Base-by-base conservation (phyloP, 805 yeast species). In the Myxozyma geophila region DNA sequence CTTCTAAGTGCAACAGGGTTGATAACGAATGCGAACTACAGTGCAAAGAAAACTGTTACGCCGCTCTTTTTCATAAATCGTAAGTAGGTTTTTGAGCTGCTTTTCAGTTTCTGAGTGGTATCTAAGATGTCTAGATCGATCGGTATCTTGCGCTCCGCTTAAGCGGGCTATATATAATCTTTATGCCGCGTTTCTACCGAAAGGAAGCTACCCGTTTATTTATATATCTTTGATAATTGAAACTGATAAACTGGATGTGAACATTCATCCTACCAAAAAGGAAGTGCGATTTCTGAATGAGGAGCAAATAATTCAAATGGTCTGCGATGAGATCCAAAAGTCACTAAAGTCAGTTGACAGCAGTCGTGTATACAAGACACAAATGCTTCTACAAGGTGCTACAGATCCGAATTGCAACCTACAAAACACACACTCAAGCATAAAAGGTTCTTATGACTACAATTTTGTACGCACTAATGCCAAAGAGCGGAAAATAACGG, bases 241-340 rank as follows among this genome's bases (percentile, higher is more conserved):
- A 23, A 89, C 97, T 0, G 77, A 76, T 40, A 86, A 87, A 64
- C 81, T 95, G 7, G 99, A 95, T 74, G 98, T 95, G 15, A 95
- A 95, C 73, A 87, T 95, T 13, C 99, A 95, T 73, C 99, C 99
- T 0, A 93, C 98, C 0, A 95, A 95, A 70, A 82, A 93, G 63
- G 98, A 93, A 71, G 98, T 95, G 1, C 75, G 96, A 49, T 92
- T 95, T 73, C 77, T 95, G 41, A 76, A 85, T 73, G 98, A 95
- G 70, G 95, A 88, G 51, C 98, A 92, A 72, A 91, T 95, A 21
- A 82, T 90, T 10, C 91, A 87, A 46, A 70, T 72, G 41, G 79
- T 92, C 1, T 80, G 87, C 39, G 74, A 75, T 0, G 70, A 74
- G 5, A 72, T 92, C 0, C 87, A 85, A 60, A 77, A 74, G 3